phyloP scores from a whole-genome alignment of 2,329 filamentous ascomycete species.

The Exophiala oligosperma region DNA sequence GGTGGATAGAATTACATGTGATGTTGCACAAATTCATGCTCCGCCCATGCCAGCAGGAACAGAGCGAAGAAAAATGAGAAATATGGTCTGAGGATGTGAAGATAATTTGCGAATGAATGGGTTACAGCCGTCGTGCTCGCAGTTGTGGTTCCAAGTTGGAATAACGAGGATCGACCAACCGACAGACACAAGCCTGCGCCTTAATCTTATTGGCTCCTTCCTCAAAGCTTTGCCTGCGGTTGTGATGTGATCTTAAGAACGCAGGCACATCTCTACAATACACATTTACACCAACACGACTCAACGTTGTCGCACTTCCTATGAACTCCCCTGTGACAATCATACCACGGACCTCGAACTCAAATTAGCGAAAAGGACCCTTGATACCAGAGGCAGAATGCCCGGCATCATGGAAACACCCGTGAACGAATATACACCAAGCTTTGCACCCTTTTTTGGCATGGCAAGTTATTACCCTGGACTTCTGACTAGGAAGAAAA shows the following conservation, averaged over 20 bases:
- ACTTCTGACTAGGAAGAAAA: neutral
- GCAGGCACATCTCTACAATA: neutral
- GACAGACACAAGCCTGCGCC: neutral
- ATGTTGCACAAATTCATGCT: constrained; percentile 26
- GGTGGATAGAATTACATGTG: constrained; percentile 13
- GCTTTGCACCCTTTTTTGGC: constrained; percentile 68
- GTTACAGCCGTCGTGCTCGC: neutral
- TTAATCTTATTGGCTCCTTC: neutral
- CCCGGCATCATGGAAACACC: constrained; percentile 36
- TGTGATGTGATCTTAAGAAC: neutral
- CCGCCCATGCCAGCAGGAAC: constrained; percentile 24
- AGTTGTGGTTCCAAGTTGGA: too few relatives aligned
- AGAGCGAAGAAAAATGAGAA: constrained; percentile 11
- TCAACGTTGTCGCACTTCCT: too few relatives aligned
- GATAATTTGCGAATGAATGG: constrained; percentile 12
- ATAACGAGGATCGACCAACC: constrained; percentile 4
- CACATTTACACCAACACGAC: neutral
- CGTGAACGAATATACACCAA: constrained; percentile 55
- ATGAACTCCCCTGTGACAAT: too few relatives aligned
- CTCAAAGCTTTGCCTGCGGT: neutral
- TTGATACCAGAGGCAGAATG: constrained; percentile 15
- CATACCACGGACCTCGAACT: too few relatives aligned
- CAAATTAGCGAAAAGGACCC: too few relatives aligned
- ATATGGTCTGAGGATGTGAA: constrained; percentile 12
- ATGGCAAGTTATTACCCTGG: constrained; percentile 54